These are phyloP conservation scores for Glomus cerebriforme DNA, from an alignment of 192 early-diverging fungal genomes.

Conservation along the genomic window DNA sequence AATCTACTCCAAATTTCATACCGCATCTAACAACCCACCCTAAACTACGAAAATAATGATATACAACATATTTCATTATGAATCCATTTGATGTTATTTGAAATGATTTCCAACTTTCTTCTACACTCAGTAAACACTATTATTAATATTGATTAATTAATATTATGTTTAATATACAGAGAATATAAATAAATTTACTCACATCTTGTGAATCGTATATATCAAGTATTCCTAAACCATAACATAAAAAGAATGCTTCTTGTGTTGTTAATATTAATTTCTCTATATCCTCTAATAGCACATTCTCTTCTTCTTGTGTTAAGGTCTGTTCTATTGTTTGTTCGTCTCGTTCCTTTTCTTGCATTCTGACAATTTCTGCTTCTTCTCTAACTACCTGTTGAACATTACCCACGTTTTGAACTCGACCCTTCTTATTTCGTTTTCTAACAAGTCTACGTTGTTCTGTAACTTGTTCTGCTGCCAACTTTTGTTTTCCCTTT, in stretches of 20 bases:
- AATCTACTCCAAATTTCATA: constrained; percentile 84
- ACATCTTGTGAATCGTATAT: constrained; percentile 41
- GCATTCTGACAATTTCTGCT: too few species aligned
- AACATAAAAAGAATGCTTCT: constrained; percentile 74
- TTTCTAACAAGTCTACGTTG: background rate
- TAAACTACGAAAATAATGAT: constrained; percentile 77
- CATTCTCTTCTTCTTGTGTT: background rate
- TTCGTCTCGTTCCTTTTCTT: background rate
- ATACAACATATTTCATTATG: constrained; percentile 70
- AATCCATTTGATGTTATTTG: constrained; percentile 43
- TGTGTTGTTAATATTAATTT: constrained; percentile 68
- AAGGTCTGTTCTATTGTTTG: constrained; percentile 14
- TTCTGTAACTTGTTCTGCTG: constrained; percentile 7
- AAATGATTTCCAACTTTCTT: constrained; percentile 47
- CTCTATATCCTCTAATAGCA: constrained; percentile 48
- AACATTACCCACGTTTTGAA: background rate
- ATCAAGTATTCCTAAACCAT: constrained; percentile 57
- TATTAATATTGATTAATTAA: too few species aligned
- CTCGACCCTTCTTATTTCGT: background rate
- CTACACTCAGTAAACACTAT: constrained; percentile 35
- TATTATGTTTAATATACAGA: too few species aligned
- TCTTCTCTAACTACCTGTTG: background rate
- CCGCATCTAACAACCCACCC: constrained; percentile 87
- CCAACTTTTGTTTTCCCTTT: background rate
- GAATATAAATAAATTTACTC: too few species aligned